Evolutionary conservation across 139 green algal species (phyloP), one percentile per base, ranked within the genome.

Genomic region (Dunaliella sp.): DNA sequence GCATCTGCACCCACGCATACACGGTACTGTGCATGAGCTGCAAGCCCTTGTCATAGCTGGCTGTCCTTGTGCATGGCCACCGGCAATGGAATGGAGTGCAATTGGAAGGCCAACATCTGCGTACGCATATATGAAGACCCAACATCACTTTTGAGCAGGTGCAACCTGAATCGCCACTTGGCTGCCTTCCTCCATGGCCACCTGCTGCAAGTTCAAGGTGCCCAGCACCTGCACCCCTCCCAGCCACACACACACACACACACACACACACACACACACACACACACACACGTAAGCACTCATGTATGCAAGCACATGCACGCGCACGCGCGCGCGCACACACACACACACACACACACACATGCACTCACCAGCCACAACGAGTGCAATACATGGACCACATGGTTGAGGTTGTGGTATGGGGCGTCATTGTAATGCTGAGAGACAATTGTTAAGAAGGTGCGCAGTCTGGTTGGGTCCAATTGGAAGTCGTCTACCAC

Each of bases 381-480:
- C n/a, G 83, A 83, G 81, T 96, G 93, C 86, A 96, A 87, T 38
- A 96, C 93, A 57, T 95, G 91, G 77, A 90, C 85, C 57, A 92
- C 93, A 83, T 96, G 93, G 82, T 89, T 88, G 85, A 95, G 92
- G 88, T 94, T 96, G 88, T 96, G 93, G 89, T 96, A 96, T 1
- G 93, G 92, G 38, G 94, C 90, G 74, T 32, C 36, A 84, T 93
- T 93, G 87, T 95, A 95, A 84, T 94, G 92, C 58, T 81, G 87
- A 58, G 87, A 87, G 21, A 95, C 92, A 35, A 93, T 90, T 2
- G 81, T 89, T 22, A 95, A 82, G 87, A 96, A 95, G 38, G 84
- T 80, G 77, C 82, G 85, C 38, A 95, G 86, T 25, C 83, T 72
- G 36, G 84, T 85, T 36, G 91, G 83, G 32, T 84, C 78, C 3